These are phyloP conservation scores for Hortiboletus campestris DNA, from an alignment of 768 basidiomycete genomes.

Conservation along the genomic window DNA sequence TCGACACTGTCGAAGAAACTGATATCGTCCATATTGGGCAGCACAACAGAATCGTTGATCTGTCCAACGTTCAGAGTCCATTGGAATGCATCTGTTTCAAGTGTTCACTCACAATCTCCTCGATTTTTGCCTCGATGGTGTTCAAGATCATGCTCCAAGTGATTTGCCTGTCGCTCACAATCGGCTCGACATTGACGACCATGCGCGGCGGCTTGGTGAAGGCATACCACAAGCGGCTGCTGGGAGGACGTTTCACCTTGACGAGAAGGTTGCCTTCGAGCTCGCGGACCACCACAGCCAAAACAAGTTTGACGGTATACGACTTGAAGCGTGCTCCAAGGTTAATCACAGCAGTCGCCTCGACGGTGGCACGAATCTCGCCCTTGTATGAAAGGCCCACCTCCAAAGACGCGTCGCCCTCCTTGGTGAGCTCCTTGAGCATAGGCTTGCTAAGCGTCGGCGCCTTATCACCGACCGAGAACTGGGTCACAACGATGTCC, in stretches of 20 bases:
- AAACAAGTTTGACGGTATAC: slow-evolving; percentile 84
- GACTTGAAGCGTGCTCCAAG: slow-evolving; percentile 83
- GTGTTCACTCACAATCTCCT: slow-evolving; percentile 69
- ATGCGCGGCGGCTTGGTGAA: slow-evolving; percentile 90
- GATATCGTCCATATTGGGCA: slow-evolving; percentile 99
- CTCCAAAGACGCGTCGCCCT: slow-evolving; percentile 90
- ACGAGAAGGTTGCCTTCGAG: slow-evolving; percentile 89
- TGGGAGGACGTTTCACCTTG: slow-evolving; percentile 92
- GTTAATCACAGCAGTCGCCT: slow-evolving; percentile 85
- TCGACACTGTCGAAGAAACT: slow-evolving; percentile 82
- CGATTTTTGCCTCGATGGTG: slow-evolving; percentile 84
- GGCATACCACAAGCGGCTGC: slow-evolving; percentile 89
- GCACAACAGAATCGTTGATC: slow-evolving; percentile 92
- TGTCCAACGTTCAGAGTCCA: slow-evolving; percentile 71
- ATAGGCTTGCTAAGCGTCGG: slow-evolving; percentile 95
- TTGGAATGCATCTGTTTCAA: background rate
- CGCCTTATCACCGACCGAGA: slow-evolving; percentile 79
- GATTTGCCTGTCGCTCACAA: slow-evolving; percentile 92
- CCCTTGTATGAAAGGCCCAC: slow-evolving; percentile 83
- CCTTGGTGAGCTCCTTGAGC: slow-evolving; percentile 94
- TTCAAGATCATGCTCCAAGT: slow-evolving; percentile 91
- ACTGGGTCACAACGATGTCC: slow-evolving; percentile 84
- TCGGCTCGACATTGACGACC: slow-evolving; percentile 86
- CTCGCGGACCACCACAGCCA: slow-evolving; percentile 85
- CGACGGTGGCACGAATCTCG: slow-evolving; percentile 84